Conservation (phyloP, 768 basidiomycete genomes). For the Agaricus sinodeliciosus region DNA sequence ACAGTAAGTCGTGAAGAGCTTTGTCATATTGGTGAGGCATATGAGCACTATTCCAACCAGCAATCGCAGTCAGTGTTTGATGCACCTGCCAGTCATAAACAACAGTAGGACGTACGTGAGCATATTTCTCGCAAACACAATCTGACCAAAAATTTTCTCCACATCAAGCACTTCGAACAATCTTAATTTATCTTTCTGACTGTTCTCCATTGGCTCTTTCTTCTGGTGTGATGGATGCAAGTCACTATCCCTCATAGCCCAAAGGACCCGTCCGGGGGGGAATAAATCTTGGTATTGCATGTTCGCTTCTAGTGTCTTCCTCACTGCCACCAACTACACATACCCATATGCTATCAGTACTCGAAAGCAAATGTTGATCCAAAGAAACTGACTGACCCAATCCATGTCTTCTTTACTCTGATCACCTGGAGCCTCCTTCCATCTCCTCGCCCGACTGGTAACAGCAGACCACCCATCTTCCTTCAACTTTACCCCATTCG, state of each 20-base stretch:
- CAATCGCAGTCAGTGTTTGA: neutral
- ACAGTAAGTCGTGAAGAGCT: conserved; percentile 64
- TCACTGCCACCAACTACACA: conserved; percentile 64
- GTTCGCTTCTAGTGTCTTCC: conserved; percentile 81
- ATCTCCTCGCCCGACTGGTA: conserved; percentile 42
- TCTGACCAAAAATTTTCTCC: conserved; percentile 72
- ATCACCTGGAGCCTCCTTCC: conserved; percentile 42
- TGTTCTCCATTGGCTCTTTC: neutral
- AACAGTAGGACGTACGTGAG: conserved; percentile 42
- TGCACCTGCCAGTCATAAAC: neutral
- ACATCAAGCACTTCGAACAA: conserved; percentile 75
- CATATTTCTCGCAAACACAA: conserved; percentile 81
- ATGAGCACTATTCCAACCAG: conserved; percentile 45
- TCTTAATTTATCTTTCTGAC: conserved; percentile 44
- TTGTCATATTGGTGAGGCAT: conserved; percentile 78
- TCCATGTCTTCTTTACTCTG: conserved; percentile 48
- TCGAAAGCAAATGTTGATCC: too few species aligned
- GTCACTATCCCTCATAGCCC: conserved; percentile 73
- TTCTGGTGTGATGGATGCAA: conserved; percentile 51
- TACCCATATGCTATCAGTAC: neutral
- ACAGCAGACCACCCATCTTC: conserved; percentile 50
- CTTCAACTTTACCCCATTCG: conserved; percentile 23
- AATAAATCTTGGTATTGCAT: conserved; percentile 71
- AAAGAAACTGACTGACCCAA: conserved; percentile 33
- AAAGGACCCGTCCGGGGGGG: conserved; percentile 72